Percentiles rank a stretch among this genome's conserved stretches.
phyloP scores from a whole-genome alignment of 31 red algal genomes.

The Asparagopsis taxiformis region DNA sequence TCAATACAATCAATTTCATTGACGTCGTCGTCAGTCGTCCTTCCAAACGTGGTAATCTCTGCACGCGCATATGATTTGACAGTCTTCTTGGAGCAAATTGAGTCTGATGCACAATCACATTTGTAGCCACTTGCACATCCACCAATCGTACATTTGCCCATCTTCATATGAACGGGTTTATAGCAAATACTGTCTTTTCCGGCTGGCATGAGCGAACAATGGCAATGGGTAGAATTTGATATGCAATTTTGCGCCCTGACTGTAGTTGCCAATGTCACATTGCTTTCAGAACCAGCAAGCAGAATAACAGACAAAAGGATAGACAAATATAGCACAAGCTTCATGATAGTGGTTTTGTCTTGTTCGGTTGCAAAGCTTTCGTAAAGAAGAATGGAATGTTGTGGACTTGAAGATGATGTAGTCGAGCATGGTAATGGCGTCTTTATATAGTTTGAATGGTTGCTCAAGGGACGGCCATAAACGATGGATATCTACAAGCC shows the following conservation, averaged over 20 bases:
- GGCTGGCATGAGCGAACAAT: conserved; percentile 12
- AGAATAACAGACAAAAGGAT: too few species aligned
- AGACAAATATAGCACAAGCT: background rate
- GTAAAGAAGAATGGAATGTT: too few species aligned
- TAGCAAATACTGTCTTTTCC: conserved; percentile 1
- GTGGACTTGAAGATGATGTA: too few species aligned
- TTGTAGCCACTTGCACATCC: conserved; percentile 13
- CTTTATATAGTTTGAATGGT: too few species aligned
- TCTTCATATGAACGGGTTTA: conserved; percentile 8
- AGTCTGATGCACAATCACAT: conserved; percentile 12
- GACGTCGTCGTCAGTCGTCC: background rate
- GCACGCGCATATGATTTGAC: background rate
- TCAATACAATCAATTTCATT: conserved; percentile 6
- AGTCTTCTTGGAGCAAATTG: conserved; percentile 9
- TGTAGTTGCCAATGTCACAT: background rate
- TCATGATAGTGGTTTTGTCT: background rate
- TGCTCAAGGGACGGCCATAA: too few species aligned
- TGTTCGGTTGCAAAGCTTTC: background rate
- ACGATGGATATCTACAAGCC: too few species aligned
- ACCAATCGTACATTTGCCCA: background rate
- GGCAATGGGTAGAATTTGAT: conserved; percentile 18
- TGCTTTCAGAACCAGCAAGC: too few species aligned
- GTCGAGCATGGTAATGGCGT: too few species aligned
- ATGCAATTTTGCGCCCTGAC: conserved; percentile 2
- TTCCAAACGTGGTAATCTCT: background rate